Conservation (phyloP, 1,284 basidiomycete genomes). For the Leucoagaricus sp. region DNA sequence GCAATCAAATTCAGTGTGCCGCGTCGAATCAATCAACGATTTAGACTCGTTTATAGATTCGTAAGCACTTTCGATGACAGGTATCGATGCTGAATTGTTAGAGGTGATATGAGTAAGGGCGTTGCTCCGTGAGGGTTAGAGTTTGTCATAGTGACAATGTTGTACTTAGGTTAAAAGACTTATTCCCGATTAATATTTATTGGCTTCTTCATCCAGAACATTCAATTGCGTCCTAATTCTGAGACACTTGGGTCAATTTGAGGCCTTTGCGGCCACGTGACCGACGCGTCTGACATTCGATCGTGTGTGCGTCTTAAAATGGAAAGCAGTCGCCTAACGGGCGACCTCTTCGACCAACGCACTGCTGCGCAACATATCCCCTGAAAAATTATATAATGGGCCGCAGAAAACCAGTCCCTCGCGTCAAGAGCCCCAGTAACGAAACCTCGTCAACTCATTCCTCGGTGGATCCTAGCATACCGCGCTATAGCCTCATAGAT, state of each 20-base stretch:
- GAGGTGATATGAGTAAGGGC: too few species aligned
- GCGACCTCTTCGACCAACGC: background rate
- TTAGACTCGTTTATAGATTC: too few species aligned
- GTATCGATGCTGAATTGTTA: too few species aligned
- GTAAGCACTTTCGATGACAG: too few species aligned
- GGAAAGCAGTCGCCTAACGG: background rate
- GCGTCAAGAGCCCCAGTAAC: constrained; percentile 19
- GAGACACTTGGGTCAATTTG: background rate
- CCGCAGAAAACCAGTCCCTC: constrained; percentile 30
- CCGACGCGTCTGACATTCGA: constrained; percentile 22
- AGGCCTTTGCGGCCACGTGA: constrained; percentile 26
- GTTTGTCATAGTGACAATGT: too few species aligned
- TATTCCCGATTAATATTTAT: too few species aligned
- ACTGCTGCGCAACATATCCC: constrained; percentile 10
- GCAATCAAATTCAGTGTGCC: too few species aligned
- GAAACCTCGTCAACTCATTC: constrained; percentile 17
- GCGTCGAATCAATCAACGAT: too few species aligned
- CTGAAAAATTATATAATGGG: constrained; percentile 10
- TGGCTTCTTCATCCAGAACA: background rate
- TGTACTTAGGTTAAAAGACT: too few species aligned
- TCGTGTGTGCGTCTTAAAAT: background rate
- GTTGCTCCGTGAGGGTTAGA: too few species aligned
- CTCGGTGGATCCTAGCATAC: constrained; percentile 31
- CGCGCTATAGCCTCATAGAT: constrained; percentile 36
- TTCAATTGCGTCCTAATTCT: background rate